Evolutionary conservation across 495 filamentous ascomycete species (phyloP), one percentile per base, ranked within the genome.

Genomic region (Hypoxylon intermedium): DNA sequence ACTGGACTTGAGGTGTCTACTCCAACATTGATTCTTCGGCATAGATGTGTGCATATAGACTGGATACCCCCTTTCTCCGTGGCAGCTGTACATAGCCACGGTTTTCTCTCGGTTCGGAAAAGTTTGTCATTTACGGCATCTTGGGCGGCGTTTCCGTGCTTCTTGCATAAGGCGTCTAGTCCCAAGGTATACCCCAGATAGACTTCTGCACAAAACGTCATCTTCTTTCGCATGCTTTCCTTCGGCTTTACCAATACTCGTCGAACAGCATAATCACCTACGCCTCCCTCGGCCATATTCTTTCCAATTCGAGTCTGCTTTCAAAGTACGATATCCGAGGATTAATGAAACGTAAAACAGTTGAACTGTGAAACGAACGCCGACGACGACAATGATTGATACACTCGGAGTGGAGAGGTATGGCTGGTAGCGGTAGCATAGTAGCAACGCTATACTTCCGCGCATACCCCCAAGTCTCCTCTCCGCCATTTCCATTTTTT

Each of bases 11-110:
- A 46, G 54, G 45, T 48, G n/a, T 18, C 21, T 37, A 36, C 36
- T 28, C 33, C 40, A 24, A 30, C 46, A 57, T 56, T 65, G 49
- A 67, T 54, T 62, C 51, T 62, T 60, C 53, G 59, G 52, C 66
- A 71, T 71, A 71, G 66, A 69, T 16, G 53, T 57, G 58, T 61
- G 60, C 65, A 45, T 58, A 68, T 71, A 71, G 68, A 71, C 62
- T 66, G 68, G 68, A 71, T 71, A 71, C 68, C 65, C 68, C 43
- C 45, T 42, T 45, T 53, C 13, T 18, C 41, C 30, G 51, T 60
- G 56, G 62, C 41, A 55, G 34, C 34, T 65, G 62, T 65, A 65
- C 46, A 65, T 65, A 65, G 45, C 62, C 56, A 65, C 46, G 34
- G 11, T 48, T 60, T 60, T 58, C 48, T 55, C 61, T 65, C 55